Evolutionary conservation across 2,329 filamentous ascomycete genomes (phyloP).

Genomic region (Trichoderma afroharzianum): DNA sequence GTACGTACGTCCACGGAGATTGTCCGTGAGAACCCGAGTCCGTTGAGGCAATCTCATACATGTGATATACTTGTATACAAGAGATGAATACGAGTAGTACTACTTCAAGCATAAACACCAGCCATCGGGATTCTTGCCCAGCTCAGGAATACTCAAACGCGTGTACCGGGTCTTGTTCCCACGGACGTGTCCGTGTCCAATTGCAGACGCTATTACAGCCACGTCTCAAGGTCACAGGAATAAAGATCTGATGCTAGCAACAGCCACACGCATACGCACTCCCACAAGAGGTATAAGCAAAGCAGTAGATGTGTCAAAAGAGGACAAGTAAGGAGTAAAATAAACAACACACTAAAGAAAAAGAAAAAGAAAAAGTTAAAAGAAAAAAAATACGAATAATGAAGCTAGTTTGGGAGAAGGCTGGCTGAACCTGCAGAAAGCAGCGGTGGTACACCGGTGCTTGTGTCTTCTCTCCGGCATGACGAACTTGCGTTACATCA

Average conservation of each 20-base stretch:
- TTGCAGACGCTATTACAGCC: background rate
- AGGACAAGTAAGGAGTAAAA: background rate
- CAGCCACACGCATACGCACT: background rate
- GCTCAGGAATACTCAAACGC: background rate
- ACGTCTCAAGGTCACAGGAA: background rate
- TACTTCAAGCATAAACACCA: background rate
- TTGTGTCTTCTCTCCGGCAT: background rate
- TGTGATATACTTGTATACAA: background rate
- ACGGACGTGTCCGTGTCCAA: background rate
- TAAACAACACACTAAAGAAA: background rate
- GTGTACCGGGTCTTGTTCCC: background rate
- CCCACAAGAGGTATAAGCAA: background rate
- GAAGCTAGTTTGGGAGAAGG: background rate
- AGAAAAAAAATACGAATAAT: background rate
- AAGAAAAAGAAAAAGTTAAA: background rate
- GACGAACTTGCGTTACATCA: background rate
- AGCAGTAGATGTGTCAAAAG: background rate
- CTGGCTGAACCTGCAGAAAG: background rate
- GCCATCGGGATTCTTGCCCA: background rate
- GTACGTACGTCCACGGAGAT: background rate
- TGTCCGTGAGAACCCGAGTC: background rate
- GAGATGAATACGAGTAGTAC: background rate
- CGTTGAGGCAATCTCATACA: background rate
- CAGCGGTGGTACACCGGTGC: background rate
- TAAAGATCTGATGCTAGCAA: slow-evolving; percentile 7